A percentile compares a stretch with the other conserved stretches of the same genome.
Evolutionary conservation across 1,284 basidiomycete genomes (phyloP).

Genomic region (Pterulicium gracile): DNA sequence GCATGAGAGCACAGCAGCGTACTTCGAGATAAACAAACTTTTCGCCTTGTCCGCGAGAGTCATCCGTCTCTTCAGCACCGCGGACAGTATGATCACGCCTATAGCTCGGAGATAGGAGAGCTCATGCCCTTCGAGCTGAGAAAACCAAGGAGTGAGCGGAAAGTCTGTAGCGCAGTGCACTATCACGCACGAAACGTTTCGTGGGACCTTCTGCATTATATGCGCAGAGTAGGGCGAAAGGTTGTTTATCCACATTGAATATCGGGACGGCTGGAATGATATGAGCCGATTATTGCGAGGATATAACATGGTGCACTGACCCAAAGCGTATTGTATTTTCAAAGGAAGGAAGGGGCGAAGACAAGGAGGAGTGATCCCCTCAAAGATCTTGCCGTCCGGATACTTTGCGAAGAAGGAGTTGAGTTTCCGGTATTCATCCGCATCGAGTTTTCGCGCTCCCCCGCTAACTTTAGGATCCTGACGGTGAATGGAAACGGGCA

Average conservation of each 20-base stretch:
- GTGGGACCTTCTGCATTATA: slow-evolving; percentile 76
- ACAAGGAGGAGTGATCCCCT: slow-evolving; percentile 69
- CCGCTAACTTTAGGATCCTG: slow-evolving; percentile 26
- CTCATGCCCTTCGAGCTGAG: slow-evolving; percentile 82
- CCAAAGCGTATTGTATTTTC: slow-evolving; percentile 76
- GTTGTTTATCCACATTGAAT: slow-evolving; percentile 88
- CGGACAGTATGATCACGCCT: slow-evolving; percentile 89
- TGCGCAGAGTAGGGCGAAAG: slow-evolving; percentile 86
- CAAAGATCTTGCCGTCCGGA: slow-evolving; percentile 79
- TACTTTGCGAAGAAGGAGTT: slow-evolving; percentile 67
- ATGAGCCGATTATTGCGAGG: slow-evolving; percentile 3
- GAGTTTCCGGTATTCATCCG: slow-evolving; percentile 64
- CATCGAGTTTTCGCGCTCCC: slow-evolving; percentile 38
- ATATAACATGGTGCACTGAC: slow-evolving; percentile 32
- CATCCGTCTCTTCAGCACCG: slow-evolving; percentile 88
- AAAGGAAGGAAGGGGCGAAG: slow-evolving; percentile 73
- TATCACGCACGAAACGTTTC: slow-evolving; percentile 62
- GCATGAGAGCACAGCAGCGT: slow-evolving; percentile 17
- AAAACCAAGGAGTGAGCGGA: slow-evolving; percentile 6
- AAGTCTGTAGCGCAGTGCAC: neutral
- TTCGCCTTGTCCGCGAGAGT: slow-evolving; percentile 91
- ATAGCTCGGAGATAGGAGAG: slow-evolving; percentile 86
- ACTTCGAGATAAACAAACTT: slow-evolving; percentile 86
- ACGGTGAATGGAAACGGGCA: slow-evolving; percentile 46
- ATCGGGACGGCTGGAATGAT: slow-evolving; percentile 66